Evolutionary conservation across 2,329 filamentous ascomycete genomes (phyloP).

Genomic region (Cryphonectria naterciae): DNA sequence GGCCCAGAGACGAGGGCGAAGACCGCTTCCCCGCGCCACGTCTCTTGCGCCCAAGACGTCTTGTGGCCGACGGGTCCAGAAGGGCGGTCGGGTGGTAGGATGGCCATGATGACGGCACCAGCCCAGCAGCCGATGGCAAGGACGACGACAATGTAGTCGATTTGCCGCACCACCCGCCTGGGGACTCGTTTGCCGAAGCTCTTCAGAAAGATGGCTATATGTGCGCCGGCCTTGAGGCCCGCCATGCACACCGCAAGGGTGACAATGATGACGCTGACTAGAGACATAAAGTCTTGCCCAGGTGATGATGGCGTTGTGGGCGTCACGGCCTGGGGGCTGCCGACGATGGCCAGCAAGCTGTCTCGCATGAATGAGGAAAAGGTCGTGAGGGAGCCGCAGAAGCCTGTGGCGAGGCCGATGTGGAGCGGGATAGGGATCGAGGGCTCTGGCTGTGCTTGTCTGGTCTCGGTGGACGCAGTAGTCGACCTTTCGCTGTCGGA

Average conservation of each 20-base stretch:
- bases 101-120: slow-evolving; percentile 61
- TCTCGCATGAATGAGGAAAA: slow-evolving; percentile 73
- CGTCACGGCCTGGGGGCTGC: slow-evolving; percentile 55
- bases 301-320: slow-evolving; percentile 29
- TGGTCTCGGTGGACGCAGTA: background rate
- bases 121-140: slow-evolving; percentile 56
- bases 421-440: slow-evolving; percentile 64
- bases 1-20: slow-evolving; percentile 72
- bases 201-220: slow-evolving; percentile 58
- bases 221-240: slow-evolving; percentile 62
- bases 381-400: slow-evolving; percentile 72
- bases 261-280: slow-evolving; percentile 61
- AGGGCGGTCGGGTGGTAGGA: slow-evolving; percentile 57
- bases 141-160: background rate
- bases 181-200: slow-evolving; percentile 45
- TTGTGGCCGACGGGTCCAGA: slow-evolving; percentile 1
- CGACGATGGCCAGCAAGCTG: slow-evolving; percentile 66
- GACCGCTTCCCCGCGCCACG: slow-evolving; percentile 66
- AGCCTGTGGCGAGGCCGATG: slow-evolving; percentile 71
- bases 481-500: background rate
- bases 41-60: slow-evolving; percentile 45
- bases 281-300: slow-evolving; percentile 68
- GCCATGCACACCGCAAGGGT: slow-evolving; percentile 61
- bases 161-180: background rate
- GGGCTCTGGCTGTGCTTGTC: background rate